Evolutionary conservation across 2,329 filamentous ascomycete species (phyloP), one percentile per base, ranked within the genome.

Genomic region (Alternaria brassicicola): DNA sequence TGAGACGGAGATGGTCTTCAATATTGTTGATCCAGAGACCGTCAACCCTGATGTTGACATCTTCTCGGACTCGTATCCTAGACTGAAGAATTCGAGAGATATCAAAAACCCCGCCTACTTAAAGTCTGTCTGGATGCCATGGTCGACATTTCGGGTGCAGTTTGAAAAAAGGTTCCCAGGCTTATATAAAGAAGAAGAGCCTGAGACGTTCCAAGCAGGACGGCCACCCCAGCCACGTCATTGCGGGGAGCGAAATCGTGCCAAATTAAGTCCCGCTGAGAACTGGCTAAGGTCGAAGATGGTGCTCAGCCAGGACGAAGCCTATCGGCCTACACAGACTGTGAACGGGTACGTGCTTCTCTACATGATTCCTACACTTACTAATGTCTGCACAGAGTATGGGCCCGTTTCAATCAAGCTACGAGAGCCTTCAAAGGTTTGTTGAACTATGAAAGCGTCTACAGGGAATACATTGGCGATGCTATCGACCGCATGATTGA

Each of bases 341-440:
- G 75, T 79, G 13, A 76, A 80, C 43, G 86, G 86, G 86, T 88
- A 77, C 71, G 81, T 68, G 10, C 1, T 17, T 30, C 13, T 15
- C 6, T 28, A 6, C n/a, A n/a, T 6, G 3, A 17, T 39, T 13
- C 12, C 45, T 42, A 36, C 31, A 33, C 6, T 19, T 38, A 26
- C 59, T 61, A 2, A 60, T n/a, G 7, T 25, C 5, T 8, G 15
- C 10, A 42, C 31, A 83, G 83, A 4, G 79, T 82, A 6, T 85
- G 83, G 83, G 82, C 83, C 6, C 80, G 79, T n/a, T 93, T 92
- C 74, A 90, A 90, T 63, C 83, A 84, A 47, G 83, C 88, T 4
- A 91, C 89, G 3, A 83, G 87, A 48, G 88, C 89, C 79, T 90
- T 91, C 83, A 91, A 91, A 69, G 89, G 89, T 0, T 79, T 91